Conservation (phyloP, 2,329 filamentous ascomycete species). For the Trichoderma simmonsii region DNA sequence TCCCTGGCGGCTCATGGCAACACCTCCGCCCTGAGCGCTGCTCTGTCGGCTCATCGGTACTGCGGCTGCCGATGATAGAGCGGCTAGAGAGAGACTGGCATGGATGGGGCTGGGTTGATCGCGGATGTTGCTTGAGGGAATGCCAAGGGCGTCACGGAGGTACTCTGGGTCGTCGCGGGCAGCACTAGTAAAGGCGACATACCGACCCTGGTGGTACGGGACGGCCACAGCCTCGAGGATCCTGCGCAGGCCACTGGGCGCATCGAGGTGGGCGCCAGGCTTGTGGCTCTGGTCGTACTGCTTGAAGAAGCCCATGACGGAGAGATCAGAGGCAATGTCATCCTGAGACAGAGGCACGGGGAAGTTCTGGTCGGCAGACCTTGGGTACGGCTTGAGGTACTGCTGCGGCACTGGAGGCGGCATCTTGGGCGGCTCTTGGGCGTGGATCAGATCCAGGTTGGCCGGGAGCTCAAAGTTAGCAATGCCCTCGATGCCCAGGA, state of each 20-base stretch:
- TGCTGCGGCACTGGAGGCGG: conserved; percentile 55
- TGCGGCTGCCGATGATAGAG: conserved; percentile 38
- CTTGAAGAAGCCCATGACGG: conserved; percentile 57
- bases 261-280: conserved; percentile 54
- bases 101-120: conserved; percentile 38
- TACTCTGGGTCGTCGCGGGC: conserved; percentile 48
- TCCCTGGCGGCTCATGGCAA: conserved; percentile 55
- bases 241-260: conserved; percentile 50
- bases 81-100: conserved; percentile 25
- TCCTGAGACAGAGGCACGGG: conserved; percentile 49
- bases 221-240: conserved; percentile 54
- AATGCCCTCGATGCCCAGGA: conserved; percentile 59
- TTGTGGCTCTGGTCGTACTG: conserved; percentile 54
- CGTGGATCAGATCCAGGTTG: conserved; percentile 56
- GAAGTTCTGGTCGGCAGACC: conserved; percentile 54
- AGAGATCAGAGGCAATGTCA: conserved; percentile 53
- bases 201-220: conserved; percentile 46
- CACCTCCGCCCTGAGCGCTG: conserved; percentile 51
- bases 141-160: conserved; percentile 48
- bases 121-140: conserved; percentile 43
- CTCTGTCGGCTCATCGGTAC: conserved; percentile 56
- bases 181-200: conserved; percentile 47
- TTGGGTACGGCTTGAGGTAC: conserved; percentile 56
- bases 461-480: conserved; percentile 57
- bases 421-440: conserved; percentile 55